Conservation (phyloP, 2,329 filamentous ascomycete genomes). For the Graphilbum ipis-grandicollis region DNA sequence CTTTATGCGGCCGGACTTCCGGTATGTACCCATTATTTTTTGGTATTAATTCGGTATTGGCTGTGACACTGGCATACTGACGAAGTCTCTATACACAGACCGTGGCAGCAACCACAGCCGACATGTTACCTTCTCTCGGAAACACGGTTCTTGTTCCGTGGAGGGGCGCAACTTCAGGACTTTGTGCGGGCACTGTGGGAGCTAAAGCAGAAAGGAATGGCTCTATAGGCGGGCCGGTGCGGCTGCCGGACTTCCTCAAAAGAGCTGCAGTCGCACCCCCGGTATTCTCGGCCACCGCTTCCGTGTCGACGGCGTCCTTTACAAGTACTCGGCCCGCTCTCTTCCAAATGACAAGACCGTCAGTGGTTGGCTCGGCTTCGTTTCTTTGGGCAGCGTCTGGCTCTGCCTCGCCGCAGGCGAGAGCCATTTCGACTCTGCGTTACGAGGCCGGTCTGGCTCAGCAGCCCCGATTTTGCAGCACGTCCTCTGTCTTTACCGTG, state of each 20-base stretch:
- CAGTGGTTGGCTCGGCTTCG: constrained; percentile 2
- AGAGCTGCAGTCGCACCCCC: constrained; percentile 8
- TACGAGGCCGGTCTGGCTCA: neutral
- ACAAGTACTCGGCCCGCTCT: constrained; percentile 9
- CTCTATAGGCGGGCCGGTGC: neutral
- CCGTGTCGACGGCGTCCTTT: constrained; percentile 11
- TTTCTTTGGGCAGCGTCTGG: constrained; percentile 2
- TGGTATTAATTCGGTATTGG: neutral
- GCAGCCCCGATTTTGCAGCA: constrained; percentile 5
- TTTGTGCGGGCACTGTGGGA: too few relatives aligned
- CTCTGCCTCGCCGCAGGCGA: neutral
- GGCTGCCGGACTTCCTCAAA: constrained; percentile 19
- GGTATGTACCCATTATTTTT: constrained; percentile 1
- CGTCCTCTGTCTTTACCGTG: neutral
- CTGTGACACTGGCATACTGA: too few relatives aligned
- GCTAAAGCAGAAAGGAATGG: too few relatives aligned
- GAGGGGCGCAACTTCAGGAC: constrained; percentile 9
- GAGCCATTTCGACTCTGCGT: neutral
- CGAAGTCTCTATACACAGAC: too few relatives aligned
- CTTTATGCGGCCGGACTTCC: constrained; percentile 6
- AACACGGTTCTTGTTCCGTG: constrained; percentile 21
- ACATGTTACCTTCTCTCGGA: constrained; percentile 27
- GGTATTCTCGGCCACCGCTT: constrained; percentile 12
- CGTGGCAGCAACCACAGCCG: constrained; percentile 21
- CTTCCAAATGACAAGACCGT: constrained; percentile 1